Base-by-base conservation (phyloP, 129 eudicot genomes). In the Tagetes patula region DNA sequence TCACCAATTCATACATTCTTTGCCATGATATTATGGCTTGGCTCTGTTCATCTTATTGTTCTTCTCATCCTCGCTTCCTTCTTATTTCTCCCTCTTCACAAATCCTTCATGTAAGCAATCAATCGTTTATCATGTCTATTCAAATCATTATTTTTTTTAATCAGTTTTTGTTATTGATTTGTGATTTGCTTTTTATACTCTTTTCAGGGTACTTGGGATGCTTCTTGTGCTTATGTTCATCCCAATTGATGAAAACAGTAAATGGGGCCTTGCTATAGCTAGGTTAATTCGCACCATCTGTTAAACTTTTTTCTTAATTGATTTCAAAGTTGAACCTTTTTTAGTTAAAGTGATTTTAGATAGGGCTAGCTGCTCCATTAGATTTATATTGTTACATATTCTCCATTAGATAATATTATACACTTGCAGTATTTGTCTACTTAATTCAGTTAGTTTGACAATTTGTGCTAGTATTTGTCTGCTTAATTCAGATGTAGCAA, bases 201-300 rank as follows among this genome's bases (percentile, higher is more conserved):
- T 14, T 65, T 76, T 54, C 83, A 90, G 97, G 82, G 96, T 90
- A 11, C 71, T 88, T 20, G 88, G 94, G 30, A 70, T 95, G 80
- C 81, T 95, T 66, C 5, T 86, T 74, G 61, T 95, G 65, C 75
- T 95, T 31, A 75, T 77, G 74, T 75, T 90, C 78, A 73, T 90
- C 36, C 99, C 99, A 5, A 78, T 95, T 67, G 83, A 95, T 59
- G 94, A 85, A 3, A 82, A 77, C 65, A 89, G 95, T 71, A 86
- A 74, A 79, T 84, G 81, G 84, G 97, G 97, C 4, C 69, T 89
- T 50, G 85, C 83, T 70, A 43, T 94, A 69, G 84, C 96, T 60
- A 90, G 93, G 97, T 94, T 71, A 39, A 46, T 69, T 77, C 63
- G 27, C 27, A 20, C 27, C 27, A 20, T 20, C 27, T 20, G 27